These are phyloP conservation scores for Guadua angustifolia DNA, from an alignment of 176 grass and related monocot genomes.

Conservation along the genomic window DNA sequence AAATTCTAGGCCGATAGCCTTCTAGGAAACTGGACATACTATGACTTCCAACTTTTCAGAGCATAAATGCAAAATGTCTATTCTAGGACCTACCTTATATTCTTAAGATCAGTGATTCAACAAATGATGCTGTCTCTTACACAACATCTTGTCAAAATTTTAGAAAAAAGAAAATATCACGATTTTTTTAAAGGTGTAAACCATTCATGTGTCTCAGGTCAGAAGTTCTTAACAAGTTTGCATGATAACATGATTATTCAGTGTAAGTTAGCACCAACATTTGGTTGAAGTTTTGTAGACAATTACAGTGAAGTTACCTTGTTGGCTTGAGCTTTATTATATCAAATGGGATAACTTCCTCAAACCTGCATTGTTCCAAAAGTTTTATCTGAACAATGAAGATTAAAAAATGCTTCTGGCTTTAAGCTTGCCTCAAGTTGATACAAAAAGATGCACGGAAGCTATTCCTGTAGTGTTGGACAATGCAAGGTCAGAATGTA, in stretches of 20 bases:
- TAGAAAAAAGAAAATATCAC: slow-evolving; percentile 5
- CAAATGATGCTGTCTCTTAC: neutral
- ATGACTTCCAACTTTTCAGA: neutral
- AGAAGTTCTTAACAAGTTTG: neutral
- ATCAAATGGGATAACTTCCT: slow-evolving; percentile 11
- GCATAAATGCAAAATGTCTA: neutral
- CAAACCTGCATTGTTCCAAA: slow-evolving; percentile 17
- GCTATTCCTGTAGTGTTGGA: neutral
- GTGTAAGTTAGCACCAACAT: slow-evolving; percentile 8
- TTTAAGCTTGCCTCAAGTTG: slow-evolving; percentile 17
- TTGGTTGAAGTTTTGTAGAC: slow-evolving; percentile 18
- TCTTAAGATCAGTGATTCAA: neutral
- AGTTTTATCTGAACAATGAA: slow-evolving; percentile 12
- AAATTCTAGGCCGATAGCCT: neutral
- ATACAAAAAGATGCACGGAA: slow-evolving; percentile 15
- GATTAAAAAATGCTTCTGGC: slow-evolving; percentile 19
- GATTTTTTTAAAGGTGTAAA: neutral
- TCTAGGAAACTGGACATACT: neutral
- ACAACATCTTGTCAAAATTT: neutral
- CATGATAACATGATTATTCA: slow-evolving; percentile 6
- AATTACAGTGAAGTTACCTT: slow-evolving; percentile 23
- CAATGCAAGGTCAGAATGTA: slow-evolving; percentile 28
- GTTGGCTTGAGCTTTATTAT: neutral
- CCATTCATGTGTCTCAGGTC: slow-evolving; percentile 5
- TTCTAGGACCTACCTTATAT: neutral